phyloP scores from a whole-genome alignment of 257 asterid species.

The Solanum arcanum region DNA sequence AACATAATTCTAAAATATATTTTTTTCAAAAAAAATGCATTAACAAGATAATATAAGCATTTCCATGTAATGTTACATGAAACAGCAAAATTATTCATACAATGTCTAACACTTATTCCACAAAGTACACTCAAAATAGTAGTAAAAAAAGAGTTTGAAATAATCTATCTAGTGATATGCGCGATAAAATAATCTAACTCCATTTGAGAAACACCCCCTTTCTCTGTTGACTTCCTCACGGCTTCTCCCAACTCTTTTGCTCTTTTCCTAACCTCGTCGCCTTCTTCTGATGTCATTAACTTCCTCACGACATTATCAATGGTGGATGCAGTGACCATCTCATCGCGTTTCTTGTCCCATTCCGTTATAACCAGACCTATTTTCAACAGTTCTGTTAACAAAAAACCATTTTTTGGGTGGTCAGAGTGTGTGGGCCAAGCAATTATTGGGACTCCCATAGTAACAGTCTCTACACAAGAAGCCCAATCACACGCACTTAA shows the following conservation, averaged over 20 bases:
- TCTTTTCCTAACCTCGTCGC: slow-evolving; percentile 19
- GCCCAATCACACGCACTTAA: not conserved
- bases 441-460: not conserved
- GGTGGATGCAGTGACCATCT: slow-evolving; percentile 3
- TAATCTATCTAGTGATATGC: slow-evolving; percentile 8
- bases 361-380: not conserved
- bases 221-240: not conserved
- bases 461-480: not conserved
- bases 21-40: too few relatives aligned
- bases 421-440: not conserved
- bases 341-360: not conserved
- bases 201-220: slow-evolving; percentile 1
- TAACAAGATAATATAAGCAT: too few relatives aligned
- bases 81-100: too few relatives aligned
- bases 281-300: slow-evolving; percentile 31
- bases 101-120: too few relatives aligned
- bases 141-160: too few relatives aligned
- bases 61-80: too few relatives aligned
- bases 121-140: not conserved
- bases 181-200: slow-evolving; percentile 14
- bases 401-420: not conserved
- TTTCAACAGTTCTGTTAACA: not conserved
- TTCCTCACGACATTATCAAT: slow-evolving; percentile 16
- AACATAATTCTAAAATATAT: too few relatives aligned
- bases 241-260: slow-evolving; percentile 18